These are phyloP conservation scores for Aquilaria malaccensis DNA, from an alignment of 345 rosid species.

Conservation along the genomic window DNA sequence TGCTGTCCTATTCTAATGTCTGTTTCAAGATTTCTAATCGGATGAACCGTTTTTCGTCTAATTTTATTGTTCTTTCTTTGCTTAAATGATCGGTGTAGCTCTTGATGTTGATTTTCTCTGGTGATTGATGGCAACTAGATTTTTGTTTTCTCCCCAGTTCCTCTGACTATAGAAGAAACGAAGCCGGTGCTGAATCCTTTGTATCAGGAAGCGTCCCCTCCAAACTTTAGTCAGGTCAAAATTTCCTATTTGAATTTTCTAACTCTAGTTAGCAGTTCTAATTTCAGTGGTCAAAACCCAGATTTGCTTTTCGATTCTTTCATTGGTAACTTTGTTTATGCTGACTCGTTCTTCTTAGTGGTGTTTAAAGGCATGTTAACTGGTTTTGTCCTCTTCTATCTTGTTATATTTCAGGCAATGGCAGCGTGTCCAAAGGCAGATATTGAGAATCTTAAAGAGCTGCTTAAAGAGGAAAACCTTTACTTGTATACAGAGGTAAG, in stretches of 20 bases:
- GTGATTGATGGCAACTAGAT: neutral
- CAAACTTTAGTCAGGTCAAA: constrained; percentile 38
- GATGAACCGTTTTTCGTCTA: neutral
- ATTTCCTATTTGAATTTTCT: neutral
- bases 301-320: no score
- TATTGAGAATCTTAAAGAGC: constrained; percentile 39
- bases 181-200: constrained; percentile 52
- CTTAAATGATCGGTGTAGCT: neutral
- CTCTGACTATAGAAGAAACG: constrained; percentile 39
- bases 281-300: no score
- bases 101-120: neutral
- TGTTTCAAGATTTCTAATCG: no score
- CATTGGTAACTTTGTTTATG: no score
- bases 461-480: constrained; percentile 63
- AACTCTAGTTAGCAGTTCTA: no score
- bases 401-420: constrained; percentile 41
- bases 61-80: neutral
- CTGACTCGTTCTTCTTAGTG: neutral
- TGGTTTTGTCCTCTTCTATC: neutral
- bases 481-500: constrained; percentile 69
- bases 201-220: constrained; percentile 42
- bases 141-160: constrained; percentile 29
- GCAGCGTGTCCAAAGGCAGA: constrained; percentile 62
- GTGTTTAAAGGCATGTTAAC: neutral
- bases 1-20: no score